Conservation (phyloP, 345 rosid species). For the Sisymbrium irio region DNA sequence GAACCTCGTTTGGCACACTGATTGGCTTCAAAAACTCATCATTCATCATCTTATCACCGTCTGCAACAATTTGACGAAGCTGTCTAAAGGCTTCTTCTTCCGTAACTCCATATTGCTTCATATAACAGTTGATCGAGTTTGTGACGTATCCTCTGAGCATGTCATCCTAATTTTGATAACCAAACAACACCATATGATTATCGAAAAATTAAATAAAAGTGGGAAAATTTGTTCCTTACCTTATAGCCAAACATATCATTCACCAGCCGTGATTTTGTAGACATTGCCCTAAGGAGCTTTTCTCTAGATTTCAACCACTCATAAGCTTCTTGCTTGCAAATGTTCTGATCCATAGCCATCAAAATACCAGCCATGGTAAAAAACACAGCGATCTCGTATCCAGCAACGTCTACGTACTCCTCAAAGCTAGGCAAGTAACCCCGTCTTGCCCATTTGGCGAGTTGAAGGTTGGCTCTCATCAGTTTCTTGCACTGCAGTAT, state of each 20-base stretch:
- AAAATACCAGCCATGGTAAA: neutral
- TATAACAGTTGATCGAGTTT: neutral
- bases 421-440: slow-evolving; percentile 12
- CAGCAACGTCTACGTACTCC: slow-evolving; percentile 4
- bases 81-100: neutral
- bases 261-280: neutral
- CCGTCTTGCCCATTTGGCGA: slow-evolving; percentile 1
- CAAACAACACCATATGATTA: neutral
- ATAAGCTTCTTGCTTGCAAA: slow-evolving; percentile 7
- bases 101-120: slow-evolving; percentile 11
- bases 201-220: neutral
- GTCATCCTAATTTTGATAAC: slow-evolving; percentile 30
- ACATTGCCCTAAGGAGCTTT: neutral
- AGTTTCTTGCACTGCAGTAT: neutral
- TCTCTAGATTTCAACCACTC: slow-evolving; percentile 4
- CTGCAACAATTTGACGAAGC: neutral
- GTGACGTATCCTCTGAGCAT: slow-evolving; percentile 21
- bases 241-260: neutral
- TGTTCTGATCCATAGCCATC: neutral
- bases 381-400: neutral
- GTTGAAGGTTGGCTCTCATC: neutral
- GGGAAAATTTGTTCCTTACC: neutral
- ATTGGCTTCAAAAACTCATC: slow-evolving; percentile 7
- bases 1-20: neutral
- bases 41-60: neutral